phyloP scores from a whole-genome alignment of 78 protist genomes.

The Blattamonas nauphoetae region DNA sequence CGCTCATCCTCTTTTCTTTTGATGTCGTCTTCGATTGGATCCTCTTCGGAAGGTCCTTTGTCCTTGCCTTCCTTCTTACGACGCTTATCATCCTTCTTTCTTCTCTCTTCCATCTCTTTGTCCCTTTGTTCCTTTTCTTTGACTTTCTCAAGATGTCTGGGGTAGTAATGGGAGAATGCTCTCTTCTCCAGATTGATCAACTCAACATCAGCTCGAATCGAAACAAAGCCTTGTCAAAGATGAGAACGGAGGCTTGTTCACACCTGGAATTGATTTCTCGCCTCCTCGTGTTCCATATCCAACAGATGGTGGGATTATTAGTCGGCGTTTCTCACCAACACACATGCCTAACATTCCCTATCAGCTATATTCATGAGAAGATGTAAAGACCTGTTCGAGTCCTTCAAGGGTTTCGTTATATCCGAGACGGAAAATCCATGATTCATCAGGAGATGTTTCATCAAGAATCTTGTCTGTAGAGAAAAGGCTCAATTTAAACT shows the following conservation, averaged over 20 bases:
- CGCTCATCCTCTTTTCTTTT: too few species aligned
- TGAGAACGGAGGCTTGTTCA: too few species aligned
- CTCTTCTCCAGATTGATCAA: neutral
- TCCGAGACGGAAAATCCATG: neutral
- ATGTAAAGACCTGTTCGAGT: neutral
- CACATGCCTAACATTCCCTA: neutral
- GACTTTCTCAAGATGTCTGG: neutral
- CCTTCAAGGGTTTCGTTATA: neutral
- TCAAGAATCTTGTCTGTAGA: neutral
- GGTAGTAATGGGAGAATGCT: neutral
- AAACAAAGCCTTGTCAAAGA: neutral
- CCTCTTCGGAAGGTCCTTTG: too few species aligned
- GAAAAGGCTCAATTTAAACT: neutral
- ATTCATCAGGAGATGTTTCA: neutral
- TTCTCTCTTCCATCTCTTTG: neutral
- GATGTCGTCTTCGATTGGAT: too few species aligned
- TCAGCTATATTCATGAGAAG: neutral
- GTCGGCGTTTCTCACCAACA: neutral
- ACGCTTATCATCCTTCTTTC: neutral
- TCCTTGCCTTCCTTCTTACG: too few species aligned
- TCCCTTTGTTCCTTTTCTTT: neutral
- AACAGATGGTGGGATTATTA: neutral
- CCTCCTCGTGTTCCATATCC: neutral
- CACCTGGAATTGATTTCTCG: too few species aligned
- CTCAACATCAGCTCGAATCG: neutral